Base-by-base conservation (phyloP, 192 early-diverging fungal genomes). In the Dimargaris xerosporica region DNA sequence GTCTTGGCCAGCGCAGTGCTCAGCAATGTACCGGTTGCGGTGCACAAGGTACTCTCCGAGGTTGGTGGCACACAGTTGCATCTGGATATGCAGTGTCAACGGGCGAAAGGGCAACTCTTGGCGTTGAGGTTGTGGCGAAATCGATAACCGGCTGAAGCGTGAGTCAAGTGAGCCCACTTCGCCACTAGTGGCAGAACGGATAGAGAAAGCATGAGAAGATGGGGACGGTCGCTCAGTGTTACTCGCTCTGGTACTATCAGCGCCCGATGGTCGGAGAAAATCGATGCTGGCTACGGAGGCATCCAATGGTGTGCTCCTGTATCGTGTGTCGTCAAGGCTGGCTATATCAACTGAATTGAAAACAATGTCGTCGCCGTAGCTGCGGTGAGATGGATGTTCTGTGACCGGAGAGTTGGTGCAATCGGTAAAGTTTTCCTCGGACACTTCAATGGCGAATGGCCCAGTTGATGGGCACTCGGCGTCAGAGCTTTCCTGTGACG, bases 41-140 rank as follows among this genome's bases (percentile, higher is more conserved):
- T 77, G 76, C 39, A 63, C 47, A 0, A 89, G 72, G 43, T 82
- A 89, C 69, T 89, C 85, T 34, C 78, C 77, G 25, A 89, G 68
- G 0, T 81, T 85, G 3, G 77, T 84, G 59, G 80, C 78, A 62
- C 94, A 98, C 31, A 98, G 75, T 66, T 98, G 91, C 95, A 98
- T 91, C 65, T 93, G 89, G 54, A 92, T 84, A 69, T 85, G 88
- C 30, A 91, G 64, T 0, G 77, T 83, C 56, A 79, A 71, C 54
- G 70, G 25, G 19, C n/a, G 0, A 19, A 19, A 19, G 15, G 47
- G 64, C 11, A 19, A 41, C 19, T 11, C 26, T 15, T 19, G 16
- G 21, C 19, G 53, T 1, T 3, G 25, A 10, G 21, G 29, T 16
- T 17, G 21, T 15, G 3, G 3, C 53, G 21, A 28, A 28, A 29